These are phyloP conservation scores for Chlamydomonas asymmetrica DNA, from an alignment of 139 green algal species.

Conservation along the genomic window DNA sequence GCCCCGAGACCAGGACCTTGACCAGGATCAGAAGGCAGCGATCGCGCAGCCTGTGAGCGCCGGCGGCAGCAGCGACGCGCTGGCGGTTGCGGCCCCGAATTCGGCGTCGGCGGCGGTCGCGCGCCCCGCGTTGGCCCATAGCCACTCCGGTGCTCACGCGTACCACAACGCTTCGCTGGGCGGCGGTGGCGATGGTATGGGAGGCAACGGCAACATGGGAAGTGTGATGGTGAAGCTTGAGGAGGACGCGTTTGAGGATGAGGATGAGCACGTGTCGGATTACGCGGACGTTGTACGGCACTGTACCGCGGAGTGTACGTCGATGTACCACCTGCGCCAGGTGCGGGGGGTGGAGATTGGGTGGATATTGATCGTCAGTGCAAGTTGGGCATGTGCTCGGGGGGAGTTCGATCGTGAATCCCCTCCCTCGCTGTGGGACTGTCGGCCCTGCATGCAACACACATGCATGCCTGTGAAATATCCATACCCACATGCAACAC, in stretches of 20 bases:
- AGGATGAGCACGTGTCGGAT: conserved; percentile 1
- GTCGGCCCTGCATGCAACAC: no score
- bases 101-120: no score
- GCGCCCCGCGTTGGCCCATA: no score
- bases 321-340: conserved; percentile 23
- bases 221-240: not conserved
- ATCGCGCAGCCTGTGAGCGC: not conserved
- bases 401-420: no score
- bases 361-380: no score
- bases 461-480: no score
- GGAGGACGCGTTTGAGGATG: not conserved
- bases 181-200: not conserved
- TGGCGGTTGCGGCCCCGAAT: not conserved
- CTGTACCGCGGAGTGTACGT: conserved; percentile 11
- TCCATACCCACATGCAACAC: no score
- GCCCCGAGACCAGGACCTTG: not conserved
- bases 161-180: not conserved
- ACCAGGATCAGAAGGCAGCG: not conserved
- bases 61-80: not conserved
- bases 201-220: not conserved
- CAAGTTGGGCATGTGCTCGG: no score
- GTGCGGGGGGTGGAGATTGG: no score
- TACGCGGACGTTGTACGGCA: conserved; percentile 17
- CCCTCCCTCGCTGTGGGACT: no score
- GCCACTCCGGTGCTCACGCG: no score